phyloP scores from a whole-genome alignment of 768 basidiomycete genomes.

The Xerocomellus chrysenteron region DNA sequence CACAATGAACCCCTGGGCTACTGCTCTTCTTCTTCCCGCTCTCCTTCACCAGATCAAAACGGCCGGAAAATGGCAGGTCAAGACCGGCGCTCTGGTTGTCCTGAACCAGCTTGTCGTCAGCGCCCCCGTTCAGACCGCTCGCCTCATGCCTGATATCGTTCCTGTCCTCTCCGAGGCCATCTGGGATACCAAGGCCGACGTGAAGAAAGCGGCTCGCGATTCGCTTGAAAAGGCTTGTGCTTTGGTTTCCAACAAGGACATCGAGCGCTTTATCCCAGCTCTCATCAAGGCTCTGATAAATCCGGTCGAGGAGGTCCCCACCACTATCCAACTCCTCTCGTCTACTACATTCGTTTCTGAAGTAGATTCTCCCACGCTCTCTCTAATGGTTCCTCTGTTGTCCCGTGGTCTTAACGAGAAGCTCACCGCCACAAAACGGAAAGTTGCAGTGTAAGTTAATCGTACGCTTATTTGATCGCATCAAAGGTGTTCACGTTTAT shows the following conservation, averaged over 20 bases:
- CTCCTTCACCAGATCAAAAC: conserved; percentile 93
- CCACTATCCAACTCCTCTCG: conserved; percentile 92
- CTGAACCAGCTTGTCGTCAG: conserved; percentile 85
- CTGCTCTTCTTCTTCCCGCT: conserved; percentile 76
- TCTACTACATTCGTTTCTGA: conserved; percentile 99
- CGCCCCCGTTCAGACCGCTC: conserved; percentile 80
- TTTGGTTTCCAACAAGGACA: conserved; percentile 97
- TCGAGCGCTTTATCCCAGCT: conserved; percentile 94
- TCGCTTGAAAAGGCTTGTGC: conserved; percentile 93
- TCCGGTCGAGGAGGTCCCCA: conserved; percentile 98
- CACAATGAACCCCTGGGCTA: conserved; percentile 87
- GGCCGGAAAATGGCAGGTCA: conserved; percentile 97
- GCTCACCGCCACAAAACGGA: conserved; percentile 94
- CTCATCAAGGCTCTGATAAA: conserved; percentile 97
- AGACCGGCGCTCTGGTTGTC: conserved; percentile 79
- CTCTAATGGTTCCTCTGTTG: conserved; percentile 95
- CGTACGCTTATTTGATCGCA: conserved; percentile 6
- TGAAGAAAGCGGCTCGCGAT: conserved; percentile 97
- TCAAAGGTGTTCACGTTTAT: conserved; percentile 18
- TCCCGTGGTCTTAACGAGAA: conserved; percentile 94
- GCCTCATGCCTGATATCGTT: conserved; percentile 92
- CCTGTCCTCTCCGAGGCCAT: conserved; percentile 93
- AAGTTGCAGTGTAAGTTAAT: conserved; percentile 87
- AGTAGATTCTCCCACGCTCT: conserved; percentile 95
- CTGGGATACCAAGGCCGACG: conserved; percentile 98